Evolutionary conservation across 495 filamentous ascomycete genomes (phyloP), one percentile per base, ranked within the genome.

Genomic region (Aspergillus haitiensis): DNA sequence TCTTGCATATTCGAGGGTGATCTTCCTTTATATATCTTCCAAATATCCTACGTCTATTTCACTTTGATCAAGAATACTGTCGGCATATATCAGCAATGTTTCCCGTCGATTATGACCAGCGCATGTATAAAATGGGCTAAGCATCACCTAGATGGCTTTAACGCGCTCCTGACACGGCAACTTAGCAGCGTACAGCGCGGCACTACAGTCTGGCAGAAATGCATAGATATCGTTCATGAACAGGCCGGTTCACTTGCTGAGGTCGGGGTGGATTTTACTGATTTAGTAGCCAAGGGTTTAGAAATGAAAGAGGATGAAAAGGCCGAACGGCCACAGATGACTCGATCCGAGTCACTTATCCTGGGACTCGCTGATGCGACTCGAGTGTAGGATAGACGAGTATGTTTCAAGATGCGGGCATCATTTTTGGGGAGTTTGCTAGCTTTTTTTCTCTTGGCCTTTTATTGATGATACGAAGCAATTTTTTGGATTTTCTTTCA

Each of bases 61-160:
- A 89, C 86, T 32, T 83, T 97, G 62, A 95, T 97, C 70, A 85
- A 86, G 54, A 96, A 97, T 70, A 97, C 93, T 6, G 86, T 96
- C 60, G 83, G 80, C 67, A 90, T 89, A 65, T 97, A 93, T 69
- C 90, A 96, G 69, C 81, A 85, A 60, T 96, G 92, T 69, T 99
- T 98, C 70, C 89, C 93, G 4, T 80, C 88, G 18, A 74, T 84
- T 18, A 89, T 94, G 81, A 92, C 90, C 78, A 94, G 90, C 64
- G 91, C 92, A 5, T 92, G 91, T 64, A 93, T 99, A 51, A 92
- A 90, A 69, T 99, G 94, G 94, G 93, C 91, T 16, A 97, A 96
- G 70, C 87, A 93, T 69, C 85, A 95, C 63, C 83, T 97, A 3
- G 91, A 96, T 63, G 86, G 85, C 5, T 98, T 97, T 78, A 97